phyloP scores from a whole-genome alignment of 2,329 filamentous ascomycete species.

The Pseudocercospora fijiensis region DNA sequence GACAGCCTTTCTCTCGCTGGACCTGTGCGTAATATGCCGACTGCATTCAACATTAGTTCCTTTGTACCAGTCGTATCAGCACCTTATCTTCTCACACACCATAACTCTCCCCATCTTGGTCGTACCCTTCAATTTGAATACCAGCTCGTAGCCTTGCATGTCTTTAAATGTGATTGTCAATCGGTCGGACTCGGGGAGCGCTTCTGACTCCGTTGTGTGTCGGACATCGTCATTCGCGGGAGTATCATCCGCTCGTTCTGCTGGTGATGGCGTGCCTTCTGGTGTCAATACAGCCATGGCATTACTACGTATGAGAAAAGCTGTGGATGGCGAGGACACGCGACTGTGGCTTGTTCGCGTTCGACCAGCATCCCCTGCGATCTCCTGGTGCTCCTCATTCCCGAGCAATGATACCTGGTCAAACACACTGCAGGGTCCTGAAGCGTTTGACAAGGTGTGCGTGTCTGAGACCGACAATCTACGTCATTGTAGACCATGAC shows the following conservation, averaged over 20 bases:
- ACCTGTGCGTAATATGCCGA: background rate
- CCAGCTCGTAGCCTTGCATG: background rate
- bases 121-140: background rate
- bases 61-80: background rate
- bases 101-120: background rate
- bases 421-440: background rate
- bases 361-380: background rate
- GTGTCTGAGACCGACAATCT: background rate
- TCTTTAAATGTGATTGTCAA: background rate
- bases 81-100: background rate
- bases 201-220: background rate
- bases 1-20: background rate
- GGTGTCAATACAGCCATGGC: background rate
- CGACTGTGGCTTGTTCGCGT: background rate
- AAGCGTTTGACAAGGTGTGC: too few relatives aligned
- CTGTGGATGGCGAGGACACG: background rate
- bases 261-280: background rate
- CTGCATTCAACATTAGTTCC: background rate
- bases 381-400: background rate
- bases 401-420: background rate
- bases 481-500: background rate
- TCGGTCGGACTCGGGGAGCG: background rate
- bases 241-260: background rate
- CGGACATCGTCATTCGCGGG: background rate
- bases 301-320: background rate